A percentile compares a stretch with the other conserved stretches of the same genome.
Evolutionary conservation across 2,329 filamentous ascomycete species (phyloP).

Genomic region (Davidsoniella australis): DNA sequence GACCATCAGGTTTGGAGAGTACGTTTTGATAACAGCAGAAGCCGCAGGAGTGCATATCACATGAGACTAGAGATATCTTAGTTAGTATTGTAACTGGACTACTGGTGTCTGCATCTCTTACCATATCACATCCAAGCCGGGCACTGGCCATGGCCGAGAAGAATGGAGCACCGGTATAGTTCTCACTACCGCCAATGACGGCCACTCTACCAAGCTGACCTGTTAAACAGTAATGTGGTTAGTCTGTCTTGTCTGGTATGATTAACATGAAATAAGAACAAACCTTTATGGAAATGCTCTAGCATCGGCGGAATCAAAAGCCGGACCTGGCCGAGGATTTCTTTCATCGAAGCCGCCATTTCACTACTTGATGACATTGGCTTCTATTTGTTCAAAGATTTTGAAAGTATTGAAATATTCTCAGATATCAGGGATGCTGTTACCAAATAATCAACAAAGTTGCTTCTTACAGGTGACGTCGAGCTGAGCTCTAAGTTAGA

Average conservation of each 20-base stretch:
- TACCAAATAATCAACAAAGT: too few relatives aligned
- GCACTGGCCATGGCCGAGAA: slow-evolving; percentile 97
- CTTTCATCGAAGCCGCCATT: slow-evolving; percentile 55
- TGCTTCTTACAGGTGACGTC: too few relatives aligned
- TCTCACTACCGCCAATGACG: slow-evolving; percentile 86
- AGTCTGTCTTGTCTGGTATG: neutral
- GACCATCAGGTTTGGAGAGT: slow-evolving; percentile 96
- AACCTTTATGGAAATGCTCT: slow-evolving; percentile 90
- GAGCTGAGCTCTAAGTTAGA: too few relatives aligned
- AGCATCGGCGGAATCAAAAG: slow-evolving; percentile 90
- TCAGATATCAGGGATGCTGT: too few relatives aligned
- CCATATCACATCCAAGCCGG: slow-evolving; percentile 77
- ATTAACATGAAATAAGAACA: slow-evolving; percentile 13
- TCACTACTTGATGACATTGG: slow-evolving; percentile 16
- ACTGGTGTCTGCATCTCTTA: slow-evolving; percentile 23
- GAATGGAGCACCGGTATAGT: slow-evolving; percentile 94
- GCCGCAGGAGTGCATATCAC: slow-evolving; percentile 90
- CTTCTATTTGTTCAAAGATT: too few relatives aligned
- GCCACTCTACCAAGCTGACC: slow-evolving; percentile 83
- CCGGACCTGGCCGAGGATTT: slow-evolving; percentile 63
- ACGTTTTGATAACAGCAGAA: slow-evolving; percentile 82
- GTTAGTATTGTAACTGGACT: neutral
- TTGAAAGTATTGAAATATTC: too few relatives aligned
- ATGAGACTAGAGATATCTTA: slow-evolving; percentile 44
- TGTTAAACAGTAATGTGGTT: slow-evolving; percentile 20